A percentile compares a stretch with the other conserved stretches of the same genome.
These are phyloP conservation scores for Alternaria postmessia DNA, from an alignment of 2,329 filamentous ascomycete species.

Conservation along the genomic window DNA sequence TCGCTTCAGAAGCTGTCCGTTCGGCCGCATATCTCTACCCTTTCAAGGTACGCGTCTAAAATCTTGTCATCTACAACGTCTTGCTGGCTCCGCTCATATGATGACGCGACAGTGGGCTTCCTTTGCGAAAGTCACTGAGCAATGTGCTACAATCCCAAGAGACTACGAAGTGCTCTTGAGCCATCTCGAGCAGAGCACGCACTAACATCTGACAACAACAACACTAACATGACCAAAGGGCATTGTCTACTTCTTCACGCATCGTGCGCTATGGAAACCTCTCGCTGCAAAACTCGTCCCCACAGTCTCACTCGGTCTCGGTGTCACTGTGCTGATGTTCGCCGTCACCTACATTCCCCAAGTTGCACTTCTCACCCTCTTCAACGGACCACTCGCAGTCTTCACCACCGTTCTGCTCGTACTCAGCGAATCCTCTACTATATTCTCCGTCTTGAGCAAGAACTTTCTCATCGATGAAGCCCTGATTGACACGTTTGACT, in stretches of 20 bases:
- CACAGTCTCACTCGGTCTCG: constrained; percentile 73
- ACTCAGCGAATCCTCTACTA: constrained; percentile 58
- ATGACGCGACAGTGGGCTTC: not conserved
- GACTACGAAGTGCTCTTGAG: not conserved
- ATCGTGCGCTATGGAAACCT: constrained; percentile 67
- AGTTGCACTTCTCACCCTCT: constrained; percentile 80
- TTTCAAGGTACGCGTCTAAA: constrained; percentile 64
- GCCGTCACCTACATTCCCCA: constrained; percentile 86
- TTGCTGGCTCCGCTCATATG: not conserved
- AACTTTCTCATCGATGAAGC: constrained; percentile 83
- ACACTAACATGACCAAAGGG: constrained; percentile 55
- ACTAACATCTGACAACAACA: not conserved
- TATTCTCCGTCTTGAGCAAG: constrained; percentile 65
- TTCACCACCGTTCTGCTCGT: constrained; percentile 75
- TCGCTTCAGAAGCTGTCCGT: constrained; percentile 73
- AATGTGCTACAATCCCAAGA: not conserved
- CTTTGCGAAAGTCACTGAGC: not conserved
- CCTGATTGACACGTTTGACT: constrained; percentile 89
- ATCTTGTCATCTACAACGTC: not conserved
- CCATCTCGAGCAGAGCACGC: not conserved
- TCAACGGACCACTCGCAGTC: constrained; percentile 84
- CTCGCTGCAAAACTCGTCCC: constrained; percentile 64
- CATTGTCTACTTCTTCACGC: constrained; percentile 66
- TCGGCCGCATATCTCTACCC: constrained; percentile 89
- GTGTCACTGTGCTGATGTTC: constrained; percentile 83